Evolutionary conservation across 371 early-diverging fungal genomes (phyloP), one percentile per base, ranked within the genome.

Genomic region (Saksenaea oblongispora): DNA sequence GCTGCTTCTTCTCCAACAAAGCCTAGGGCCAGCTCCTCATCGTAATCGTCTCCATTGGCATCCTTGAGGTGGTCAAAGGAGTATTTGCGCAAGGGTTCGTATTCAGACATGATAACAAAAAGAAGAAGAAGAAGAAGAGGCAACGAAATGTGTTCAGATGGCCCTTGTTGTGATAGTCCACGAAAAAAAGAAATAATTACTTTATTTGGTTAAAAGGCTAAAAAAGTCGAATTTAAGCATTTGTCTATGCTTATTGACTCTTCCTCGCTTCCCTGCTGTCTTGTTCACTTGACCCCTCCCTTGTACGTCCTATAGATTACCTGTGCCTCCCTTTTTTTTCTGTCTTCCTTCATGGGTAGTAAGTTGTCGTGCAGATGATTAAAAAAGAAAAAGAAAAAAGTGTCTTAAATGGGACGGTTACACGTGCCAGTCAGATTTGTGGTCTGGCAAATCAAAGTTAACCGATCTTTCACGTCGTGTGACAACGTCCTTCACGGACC

Each of bases 371-470:
- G 22, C n/a, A 47, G 22, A 47, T 47, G 27, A 47, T 17, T 47
- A 47, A 47, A 22, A 47, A n/a, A n/a, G 22, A 47, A 22, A 47
- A 47, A 22, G 22, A n/a, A n/a, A 47, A 47, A 22, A 47, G 51
- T 5, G 51, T 47, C 51, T 47, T 47, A 47, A 47, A 47, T 47
- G 51, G 31, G 51, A 47, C 22, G 51, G 51, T 47, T 22, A 22
- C 51, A 47, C 51, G 10, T 8, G 11, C n/a, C 5, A 17, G 24
- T 47, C 9, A 22, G 10, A 10, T 47, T 22, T 22, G 3, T 47
- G 51, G 51, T 22, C 51, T 22, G 24, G 24, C 51, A 47, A 47
- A 47, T 47, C 51, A 47, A 10, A 10, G 22, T 47, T 22, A 47
- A 47, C n/a, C 24, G 24, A 47, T 47, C 22, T 22, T 47, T 10